Base-by-base conservation (phyloP, 2,329 filamentous ascomycete genomes). In the Hypoxylon sp. region DNA sequence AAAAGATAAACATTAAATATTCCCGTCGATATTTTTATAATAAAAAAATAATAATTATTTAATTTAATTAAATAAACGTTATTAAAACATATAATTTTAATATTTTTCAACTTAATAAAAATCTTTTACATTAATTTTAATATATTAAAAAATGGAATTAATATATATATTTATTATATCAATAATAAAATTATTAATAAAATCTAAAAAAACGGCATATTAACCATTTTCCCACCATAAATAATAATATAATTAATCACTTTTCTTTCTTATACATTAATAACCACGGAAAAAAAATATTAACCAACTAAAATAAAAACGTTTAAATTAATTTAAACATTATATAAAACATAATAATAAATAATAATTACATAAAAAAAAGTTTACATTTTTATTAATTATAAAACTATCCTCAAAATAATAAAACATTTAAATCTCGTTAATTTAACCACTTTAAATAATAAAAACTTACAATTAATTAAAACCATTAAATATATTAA, bases 381-480 rank as follows among this genome's bases (percentile, higher is more conserved):
- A 53, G 14, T 53, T 10, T 33, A 17, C 7, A 20, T 58, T 8
- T 58, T 58, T 58, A 58, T 35, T 13, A 48, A 58, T 48, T 48
- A 58, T 58, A 48, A 58, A 25, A 22, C 8, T n/a, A 58, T 58
- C 3, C 48, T 58, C 1, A 49, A 25, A 13, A 58, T 58, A 48
- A 48, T 27, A 2, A 48, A 58, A 49, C 25, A 48, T 48, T 13
- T 35, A 14, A 49, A 58, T n/a, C 1, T 58, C 13, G 35, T 58
- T 13, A 58, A 58, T 58, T 58, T 48, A 30, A 48, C 35, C 2
- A 11, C 35, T 14, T 48, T 58, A 58, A 48, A 5, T 48, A 58
- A 58, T 58, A 35, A 58, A 25, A 58, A 58, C 22, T 48, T 48
- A 48, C 11, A 20, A 13, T 58, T 58, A n/a, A 57, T 57, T 33